Evolutionary conservation across 495 filamentous ascomycete species (phyloP).

Genomic region (Patellaria atrata): DNA sequence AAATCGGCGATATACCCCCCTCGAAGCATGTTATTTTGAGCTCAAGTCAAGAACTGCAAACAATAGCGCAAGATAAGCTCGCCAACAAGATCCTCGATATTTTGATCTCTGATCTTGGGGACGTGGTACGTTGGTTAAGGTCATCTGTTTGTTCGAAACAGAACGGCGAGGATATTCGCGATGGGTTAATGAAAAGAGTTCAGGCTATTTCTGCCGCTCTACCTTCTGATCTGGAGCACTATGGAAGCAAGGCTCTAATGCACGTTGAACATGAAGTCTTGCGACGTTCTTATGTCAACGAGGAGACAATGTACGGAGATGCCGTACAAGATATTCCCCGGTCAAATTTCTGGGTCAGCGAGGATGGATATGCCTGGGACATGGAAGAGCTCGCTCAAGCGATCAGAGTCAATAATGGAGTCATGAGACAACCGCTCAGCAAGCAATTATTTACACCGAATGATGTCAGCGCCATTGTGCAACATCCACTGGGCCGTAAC

Average conservation of each 20-base stretch:
- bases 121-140: constrained; percentile 12
- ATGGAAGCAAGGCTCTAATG: constrained; percentile 11
- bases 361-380: constrained; percentile 32
- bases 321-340: constrained; percentile 18
- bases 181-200: constrained; percentile 3
- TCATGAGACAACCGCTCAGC: constrained; percentile 27
- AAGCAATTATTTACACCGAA: constrained; percentile 21
- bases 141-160: too few relatives aligned
- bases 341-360: constrained; percentile 19
- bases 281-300: constrained; percentile 20
- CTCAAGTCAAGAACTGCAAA: too few relatives aligned
- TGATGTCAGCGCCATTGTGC: constrained; percentile 23
- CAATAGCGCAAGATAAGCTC: too few relatives aligned
- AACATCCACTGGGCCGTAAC: constrained; percentile 22
- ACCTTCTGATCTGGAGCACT: constrained; percentile 5
- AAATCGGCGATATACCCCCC: too few relatives aligned
- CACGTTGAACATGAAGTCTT: constrained; percentile 21
- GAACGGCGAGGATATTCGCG: too few relatives aligned
- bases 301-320: constrained; percentile 18
- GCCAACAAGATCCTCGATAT: constrained; percentile 12
- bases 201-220: constrained; percentile 4
- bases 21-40: too few relatives aligned
- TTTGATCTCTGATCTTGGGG: constrained; percentile 11
- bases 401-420: constrained; percentile 11
- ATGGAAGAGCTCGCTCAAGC: constrained; percentile 26